Percentiles rank a stretch among this genome's conserved stretches.
Evolutionary conservation across 2,329 filamentous ascomycete species (phyloP).

Genomic region (Diaporthe capsici): DNA sequence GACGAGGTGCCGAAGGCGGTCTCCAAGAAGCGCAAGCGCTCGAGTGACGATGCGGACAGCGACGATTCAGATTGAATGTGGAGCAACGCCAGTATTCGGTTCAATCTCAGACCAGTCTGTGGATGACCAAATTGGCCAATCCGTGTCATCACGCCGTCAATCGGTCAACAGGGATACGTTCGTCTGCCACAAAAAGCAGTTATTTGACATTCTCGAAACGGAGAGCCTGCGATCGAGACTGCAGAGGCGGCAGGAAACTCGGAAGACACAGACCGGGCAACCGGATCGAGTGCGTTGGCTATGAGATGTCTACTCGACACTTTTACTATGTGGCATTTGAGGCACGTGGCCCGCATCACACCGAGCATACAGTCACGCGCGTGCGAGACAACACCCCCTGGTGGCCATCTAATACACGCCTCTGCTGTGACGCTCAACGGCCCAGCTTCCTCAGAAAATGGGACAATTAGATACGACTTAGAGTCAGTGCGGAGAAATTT

Average conservation of each 20-base stretch:
- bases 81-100: not conserved
- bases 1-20: slow-evolving; percentile 58
- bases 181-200: not conserved
- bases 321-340: not conserved
- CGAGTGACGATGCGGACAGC: slow-evolving; percentile 49
- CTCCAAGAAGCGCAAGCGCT: slow-evolving; percentile 49
- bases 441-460: not conserved
- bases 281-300: not conserved
- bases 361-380: not conserved
- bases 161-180: not conserved
- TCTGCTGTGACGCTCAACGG: not conserved
- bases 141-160: not conserved
- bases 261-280: not conserved
- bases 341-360: not conserved
- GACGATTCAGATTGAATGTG: slow-evolving; percentile 48
- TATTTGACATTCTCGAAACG: not conserved
- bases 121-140: not conserved
- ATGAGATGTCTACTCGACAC: not conserved
- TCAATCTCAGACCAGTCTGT: slow-evolving; percentile 5
- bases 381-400: not conserved
- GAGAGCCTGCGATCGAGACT: too few species aligned
- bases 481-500: not conserved
- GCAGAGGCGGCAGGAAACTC: not conserved
- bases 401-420: not conserved
- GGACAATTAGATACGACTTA: not conserved